Evolutionary conservation across 1,139 yeast species (phyloP), one percentile per base, ranked within the genome.

Genomic region (Blastobotrys aristatus): DNA sequence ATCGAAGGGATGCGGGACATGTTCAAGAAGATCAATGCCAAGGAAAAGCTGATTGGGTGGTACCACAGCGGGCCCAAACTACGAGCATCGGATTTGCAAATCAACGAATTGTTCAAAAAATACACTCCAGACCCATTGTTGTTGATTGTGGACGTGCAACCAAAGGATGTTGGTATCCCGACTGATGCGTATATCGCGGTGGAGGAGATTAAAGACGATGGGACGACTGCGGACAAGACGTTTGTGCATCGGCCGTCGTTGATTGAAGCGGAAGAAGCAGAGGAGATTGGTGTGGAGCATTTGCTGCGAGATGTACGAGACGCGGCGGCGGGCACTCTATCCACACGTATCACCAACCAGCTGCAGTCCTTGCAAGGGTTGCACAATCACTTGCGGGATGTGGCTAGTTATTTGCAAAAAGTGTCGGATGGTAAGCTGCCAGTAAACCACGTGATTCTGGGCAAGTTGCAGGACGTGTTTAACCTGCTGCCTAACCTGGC

Each of bases 241-340:
- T 92, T 92, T 71, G 80, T 88, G 35, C 98, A 94, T 67, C 83
- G 90, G 34, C 96, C 97, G 13, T 86, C 96, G 13, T 75, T 80
- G 29, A 89, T 94, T 55, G 95, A 88, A 64, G 99, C 99, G 2
- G 98, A 94, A 65, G 98, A 94, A 66, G 98, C 98, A 2, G 98
- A 94, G 69, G 99, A 94, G 68, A 94, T 94, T 58, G 98, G 98
- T 53, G 99, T 94, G 8, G 99, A 94, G 65, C 99, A 94, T 64
- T 71, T 94, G 53, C 72, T 94, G 55, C 81, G 97, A 61, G 98
- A 94, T 62, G 88, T 89, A 34, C 80, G 97, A 60, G 97, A 92
- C 64, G 97, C 90, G 59, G 97, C 97, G 7, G 95, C 96, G 8
- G 98, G 98, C 13, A 84, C 86, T 43, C 76, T 94, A 54, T 84